Percentiles rank a stretch among this genome's conserved stretches.
These are phyloP conservation scores for Aureobasidium sp. DNA, from an alignment of 2,329 filamentous ascomycete species.

Conservation along the genomic window DNA sequence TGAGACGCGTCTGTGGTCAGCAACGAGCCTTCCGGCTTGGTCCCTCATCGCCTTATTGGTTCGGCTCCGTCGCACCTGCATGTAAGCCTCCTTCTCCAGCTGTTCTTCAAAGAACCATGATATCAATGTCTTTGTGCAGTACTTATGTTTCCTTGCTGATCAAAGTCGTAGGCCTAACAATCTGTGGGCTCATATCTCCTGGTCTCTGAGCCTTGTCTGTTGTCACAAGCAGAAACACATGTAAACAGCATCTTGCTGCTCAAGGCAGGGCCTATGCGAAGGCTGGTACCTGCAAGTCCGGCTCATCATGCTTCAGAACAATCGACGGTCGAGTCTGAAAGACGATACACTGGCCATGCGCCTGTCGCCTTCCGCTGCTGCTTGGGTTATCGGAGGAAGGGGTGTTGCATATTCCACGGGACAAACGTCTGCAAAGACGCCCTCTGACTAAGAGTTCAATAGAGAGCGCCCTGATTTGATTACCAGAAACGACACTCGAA, in stretches of 20 bases:
- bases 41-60: background rate
- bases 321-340: background rate
- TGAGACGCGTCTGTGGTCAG: slow-evolving; percentile 9
- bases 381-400: background rate
- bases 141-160: background rate
- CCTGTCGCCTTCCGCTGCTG: background rate
- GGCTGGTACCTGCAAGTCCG: background rate
- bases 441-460: background rate
- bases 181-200: background rate
- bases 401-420: background rate
- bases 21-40: background rate
- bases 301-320: background rate
- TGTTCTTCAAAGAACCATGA: background rate
- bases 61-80: background rate
- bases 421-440: too few species aligned
- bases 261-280: background rate
- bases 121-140: background rate
- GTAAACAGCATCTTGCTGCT: background rate
- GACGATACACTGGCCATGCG: background rate
- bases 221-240: background rate
- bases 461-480: background rate
- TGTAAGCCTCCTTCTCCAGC: background rate
- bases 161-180: background rate
- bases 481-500: background rate
- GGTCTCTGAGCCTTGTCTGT: background rate